These are phyloP conservation scores for Hyphodiscus sp. DNA, from an alignment of 2,329 filamentous ascomycete genomes.

Conservation along the genomic window DNA sequence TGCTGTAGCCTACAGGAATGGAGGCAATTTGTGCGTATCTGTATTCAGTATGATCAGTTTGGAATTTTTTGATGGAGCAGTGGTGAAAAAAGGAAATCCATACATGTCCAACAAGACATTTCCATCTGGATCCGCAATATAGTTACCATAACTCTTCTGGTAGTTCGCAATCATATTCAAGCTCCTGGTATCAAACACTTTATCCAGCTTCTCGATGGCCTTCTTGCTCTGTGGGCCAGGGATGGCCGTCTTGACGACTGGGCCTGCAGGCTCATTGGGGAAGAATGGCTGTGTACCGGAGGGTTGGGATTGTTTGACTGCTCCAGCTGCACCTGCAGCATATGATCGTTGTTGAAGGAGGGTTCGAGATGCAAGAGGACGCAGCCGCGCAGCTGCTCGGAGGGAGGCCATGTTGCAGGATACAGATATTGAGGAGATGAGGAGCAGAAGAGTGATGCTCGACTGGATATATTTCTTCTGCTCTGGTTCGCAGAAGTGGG, in stretches of 20 bases:
- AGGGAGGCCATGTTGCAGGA: neutral
- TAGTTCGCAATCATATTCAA: slow-evolving; percentile 49
- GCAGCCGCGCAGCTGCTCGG: neutral
- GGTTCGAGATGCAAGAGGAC: neutral
- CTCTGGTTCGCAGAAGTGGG: neutral
- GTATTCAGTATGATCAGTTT: neutral
- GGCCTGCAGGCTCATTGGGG: slow-evolving; percentile 26
- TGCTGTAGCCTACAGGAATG: slow-evolving; percentile 80
- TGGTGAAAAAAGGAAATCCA: slow-evolving; percentile 13
- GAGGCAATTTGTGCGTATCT: slow-evolving; percentile 77
- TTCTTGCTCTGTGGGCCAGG: slow-evolving; percentile 33
- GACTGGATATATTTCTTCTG: neutral
- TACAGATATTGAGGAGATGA: neutral
- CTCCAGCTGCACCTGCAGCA: neutral
- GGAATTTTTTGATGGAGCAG: too few species aligned
- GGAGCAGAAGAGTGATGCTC: neutral
- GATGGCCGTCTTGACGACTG: slow-evolving; percentile 31
- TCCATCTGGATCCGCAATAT: slow-evolving; percentile 45
- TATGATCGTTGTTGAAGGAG: neutral
- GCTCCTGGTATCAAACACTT: slow-evolving; percentile 45
- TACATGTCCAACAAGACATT: slow-evolving; percentile 45
- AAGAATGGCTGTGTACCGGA: slow-evolving; percentile 22
- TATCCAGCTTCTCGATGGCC: slow-evolving; percentile 37
- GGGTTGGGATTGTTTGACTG: neutral
- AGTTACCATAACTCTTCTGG: slow-evolving; percentile 45